A percentile compares a stretch with the other conserved stretches of the same genome.
These are phyloP conservation scores for Colletotrichum sp. DNA, from an alignment of 2,329 filamentous ascomycete genomes.

Conservation along the genomic window DNA sequence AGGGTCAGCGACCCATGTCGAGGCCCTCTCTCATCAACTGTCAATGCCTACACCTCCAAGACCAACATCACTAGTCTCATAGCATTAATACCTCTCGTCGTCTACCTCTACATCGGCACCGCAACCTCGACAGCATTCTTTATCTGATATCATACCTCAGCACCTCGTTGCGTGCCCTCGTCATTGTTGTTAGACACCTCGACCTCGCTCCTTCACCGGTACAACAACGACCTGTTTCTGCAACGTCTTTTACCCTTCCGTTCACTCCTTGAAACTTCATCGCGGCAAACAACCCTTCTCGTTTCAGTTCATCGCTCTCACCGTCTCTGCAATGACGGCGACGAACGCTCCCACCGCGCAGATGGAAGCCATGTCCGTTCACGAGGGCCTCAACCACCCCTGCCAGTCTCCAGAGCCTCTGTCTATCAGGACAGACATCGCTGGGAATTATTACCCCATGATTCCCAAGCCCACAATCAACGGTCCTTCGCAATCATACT, in stretches of 20 bases:
- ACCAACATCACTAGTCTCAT: not conserved
- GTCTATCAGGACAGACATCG: not conserved
- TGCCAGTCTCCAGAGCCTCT: not conserved
- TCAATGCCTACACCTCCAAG: not conserved
- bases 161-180: not conserved
- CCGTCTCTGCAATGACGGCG: not conserved
- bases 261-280: not conserved
- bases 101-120: not conserved
- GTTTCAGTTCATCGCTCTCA: constrained; percentile 2
- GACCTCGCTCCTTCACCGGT: not conserved
- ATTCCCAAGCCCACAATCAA: not conserved
- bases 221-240: not conserved
- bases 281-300: not conserved
- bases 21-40: not conserved
- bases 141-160: not conserved
- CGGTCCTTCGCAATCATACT: constrained; percentile 17
- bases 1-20: constrained; percentile 4
- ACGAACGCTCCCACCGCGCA: not conserved
- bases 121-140: not conserved
- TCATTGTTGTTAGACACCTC: not conserved
- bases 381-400: not conserved
- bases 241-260: not conserved
- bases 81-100: constrained; percentile 5
- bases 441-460: constrained; percentile 2
- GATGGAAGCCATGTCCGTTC: not conserved